Percentiles rank a stretch among this genome's conserved stretches.
phyloP scores from a whole-genome alignment of 75 land plant genomes.

The Selaginella moellendorffii region DNA sequence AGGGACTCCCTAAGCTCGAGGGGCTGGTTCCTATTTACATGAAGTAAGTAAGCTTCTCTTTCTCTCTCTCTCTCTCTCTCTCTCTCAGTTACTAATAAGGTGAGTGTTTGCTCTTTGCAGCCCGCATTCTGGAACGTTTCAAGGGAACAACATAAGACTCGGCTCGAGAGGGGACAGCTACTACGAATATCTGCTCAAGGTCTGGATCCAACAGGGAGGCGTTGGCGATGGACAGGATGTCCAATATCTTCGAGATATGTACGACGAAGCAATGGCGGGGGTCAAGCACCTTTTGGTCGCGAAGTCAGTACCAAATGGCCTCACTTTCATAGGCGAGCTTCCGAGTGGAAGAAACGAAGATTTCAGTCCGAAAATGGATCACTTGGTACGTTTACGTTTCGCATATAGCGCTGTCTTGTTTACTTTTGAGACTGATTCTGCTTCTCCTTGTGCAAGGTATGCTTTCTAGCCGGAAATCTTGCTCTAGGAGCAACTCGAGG shows the following conservation, averaged over 20 bases:
- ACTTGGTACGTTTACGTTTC: conserved; percentile 48
- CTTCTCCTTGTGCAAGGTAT: conserved; percentile 35
- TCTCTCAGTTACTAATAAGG: not conserved
- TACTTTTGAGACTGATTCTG: not conserved
- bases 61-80: not conserved
- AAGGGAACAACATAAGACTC: conserved; percentile 71
- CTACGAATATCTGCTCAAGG: conserved; percentile 87
- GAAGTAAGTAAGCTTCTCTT: conserved; percentile 31
- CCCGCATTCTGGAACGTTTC: conserved; percentile 70
- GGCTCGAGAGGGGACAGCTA: conserved; percentile 99
- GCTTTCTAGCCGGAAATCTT: conserved; percentile 86
- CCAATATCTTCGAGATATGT: conserved; percentile 69
- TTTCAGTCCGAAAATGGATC: conserved; percentile 95
- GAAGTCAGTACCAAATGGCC: conserved; percentile 63
- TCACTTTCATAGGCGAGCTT: conserved; percentile 86
- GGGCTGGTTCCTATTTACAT: conserved; percentile 92
- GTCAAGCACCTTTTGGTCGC: conserved; percentile 61
- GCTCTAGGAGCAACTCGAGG: conserved; percentile 96
- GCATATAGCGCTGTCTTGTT: not conserved
- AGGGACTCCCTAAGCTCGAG: conserved; percentile 70
- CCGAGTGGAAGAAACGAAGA: conserved; percentile 41
- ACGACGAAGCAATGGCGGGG: conserved; percentile 88
- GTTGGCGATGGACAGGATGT: conserved; percentile 18
- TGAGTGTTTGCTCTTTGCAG: conserved; percentile 30
- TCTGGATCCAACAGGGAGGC: conserved; percentile 71